Base-by-base conservation (phyloP, 164 flowering plant genomes). In the Platanus orientalis region DNA sequence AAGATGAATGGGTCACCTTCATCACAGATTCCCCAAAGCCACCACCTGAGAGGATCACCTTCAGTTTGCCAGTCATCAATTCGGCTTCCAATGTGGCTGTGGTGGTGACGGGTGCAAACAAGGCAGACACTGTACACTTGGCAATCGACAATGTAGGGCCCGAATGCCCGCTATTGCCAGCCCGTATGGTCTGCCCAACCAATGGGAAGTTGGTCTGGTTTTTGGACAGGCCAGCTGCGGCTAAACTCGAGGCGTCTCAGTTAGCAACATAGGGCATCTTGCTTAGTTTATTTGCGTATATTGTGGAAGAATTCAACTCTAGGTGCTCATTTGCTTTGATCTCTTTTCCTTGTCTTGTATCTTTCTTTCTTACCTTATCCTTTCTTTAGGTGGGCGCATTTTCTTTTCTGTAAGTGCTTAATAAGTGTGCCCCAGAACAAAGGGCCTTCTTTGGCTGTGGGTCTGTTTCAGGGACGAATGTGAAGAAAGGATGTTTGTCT, bases 51-150 rank as follows among this genome's bases (percentile, higher is more conserved):
- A 72, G 92, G 57, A 86, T 86, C 72, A 87, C 96, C 1, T 86
- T 89, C 73, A 89, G 92, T 27, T 55, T 89, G 57, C 96, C 96
- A 4, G 92, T 89, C 61, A 83, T 89, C 80, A 89, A 86, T 72
- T 84, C 89, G 0, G 85, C 92, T 0, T 73, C 96, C 61, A 79
- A 85, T 67, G 90, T 86, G 30, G 89, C 76, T 0, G 29, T 89
- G 48, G 92, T 85, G 12, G 92, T 75, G 59, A 78, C 86, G 3
- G 96, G 92, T 28, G 65, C 61, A 24, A 49, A 48, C 74, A 89
- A 86, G 61, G 90, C 90, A 19, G 87, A 82, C 39, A 79, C 89
- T 25, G 70, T 79, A 9, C 85, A 66, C 65, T 62, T 72, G 62
- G 87, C 82, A 10, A 66, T 84, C 9, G 79, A 74, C 21, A 79